phyloP scores from a whole-genome alignment of 352 stramenopile genomes.

The Globisporangium nagaii region DNA sequence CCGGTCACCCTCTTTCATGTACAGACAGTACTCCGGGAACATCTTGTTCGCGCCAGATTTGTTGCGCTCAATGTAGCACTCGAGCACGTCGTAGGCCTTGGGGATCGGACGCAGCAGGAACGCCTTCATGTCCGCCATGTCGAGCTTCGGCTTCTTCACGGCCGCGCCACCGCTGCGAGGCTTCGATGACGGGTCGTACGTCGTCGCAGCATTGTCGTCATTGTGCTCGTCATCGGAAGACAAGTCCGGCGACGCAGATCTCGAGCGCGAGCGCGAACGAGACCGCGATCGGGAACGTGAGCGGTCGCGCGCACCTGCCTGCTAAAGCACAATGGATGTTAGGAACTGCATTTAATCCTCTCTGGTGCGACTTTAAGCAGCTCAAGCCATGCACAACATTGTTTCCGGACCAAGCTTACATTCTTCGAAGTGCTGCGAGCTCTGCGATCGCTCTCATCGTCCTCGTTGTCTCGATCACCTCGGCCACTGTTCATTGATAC shows the following conservation, averaged over 20 bases:
- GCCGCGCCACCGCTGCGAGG: constrained; percentile 20
- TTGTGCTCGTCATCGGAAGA: constrained; percentile 66
- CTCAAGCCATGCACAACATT: too few relatives aligned
- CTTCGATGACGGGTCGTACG: constrained; percentile 43
- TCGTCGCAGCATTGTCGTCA: constrained; percentile 52
- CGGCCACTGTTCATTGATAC: constrained; percentile 13
- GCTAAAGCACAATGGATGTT: too few relatives aligned
- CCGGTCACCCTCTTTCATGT: constrained; percentile 92
- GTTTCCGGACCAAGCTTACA: too few relatives aligned
- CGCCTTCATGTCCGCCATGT: constrained; percentile 76
- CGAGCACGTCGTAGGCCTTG: constrained; percentile 86
- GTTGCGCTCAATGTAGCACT: constrained; percentile 95
- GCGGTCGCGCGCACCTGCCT: constrained; percentile 31
- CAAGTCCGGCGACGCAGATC: constrained; percentile 53
- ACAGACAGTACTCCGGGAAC: constrained; percentile 90
- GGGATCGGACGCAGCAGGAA: constrained; percentile 81
- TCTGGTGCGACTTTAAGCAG: too few relatives aligned
- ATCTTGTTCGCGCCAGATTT: constrained; percentile 90
- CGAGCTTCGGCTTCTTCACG: constrained; percentile 71
- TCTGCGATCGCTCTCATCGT: constrained; percentile 38
- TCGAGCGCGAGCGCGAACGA: constrained; percentile 34
- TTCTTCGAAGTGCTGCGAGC: constrained; percentile 24
- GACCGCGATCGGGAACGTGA: constrained; percentile 45
- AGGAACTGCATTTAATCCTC: too few relatives aligned
- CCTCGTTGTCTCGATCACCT: constrained; percentile 47